Percentiles rank a stretch among this genome's conserved stretches.
Conservation (phyloP, 306 rosid species). For the Ammopiptanthus mongolicus region DNA sequence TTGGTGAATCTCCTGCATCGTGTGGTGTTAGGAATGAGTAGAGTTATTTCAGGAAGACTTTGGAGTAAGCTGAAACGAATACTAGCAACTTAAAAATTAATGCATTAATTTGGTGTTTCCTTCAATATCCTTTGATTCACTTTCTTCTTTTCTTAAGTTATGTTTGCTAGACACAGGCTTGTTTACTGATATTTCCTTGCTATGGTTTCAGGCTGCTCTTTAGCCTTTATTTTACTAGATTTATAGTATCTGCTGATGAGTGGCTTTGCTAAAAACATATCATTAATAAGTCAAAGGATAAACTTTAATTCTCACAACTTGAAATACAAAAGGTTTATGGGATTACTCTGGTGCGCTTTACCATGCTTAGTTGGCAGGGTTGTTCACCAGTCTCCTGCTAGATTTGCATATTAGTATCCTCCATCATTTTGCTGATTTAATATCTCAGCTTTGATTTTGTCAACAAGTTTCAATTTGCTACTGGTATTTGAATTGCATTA, state of each 20-base stretch:
- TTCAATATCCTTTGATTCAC: background rate
- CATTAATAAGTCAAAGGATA: background rate
- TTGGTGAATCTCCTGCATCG: slow-evolving; percentile 5
- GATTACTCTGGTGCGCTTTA: too few relatives aligned
- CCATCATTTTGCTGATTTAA: too few relatives aligned
- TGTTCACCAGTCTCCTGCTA: too few relatives aligned
- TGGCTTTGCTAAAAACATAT: background rate
- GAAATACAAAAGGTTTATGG: too few relatives aligned
- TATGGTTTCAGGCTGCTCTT: too few relatives aligned
- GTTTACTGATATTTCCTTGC: too few relatives aligned
- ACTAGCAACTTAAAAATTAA: background rate
- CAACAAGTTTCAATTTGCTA: too few relatives aligned
- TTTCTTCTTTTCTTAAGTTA: background rate
- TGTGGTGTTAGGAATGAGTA: slow-evolving; percentile 7
- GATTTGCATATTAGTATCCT: too few relatives aligned
- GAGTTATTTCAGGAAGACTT: slow-evolving; percentile 15
- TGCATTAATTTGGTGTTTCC: background rate
- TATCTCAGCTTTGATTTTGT: too few relatives aligned
- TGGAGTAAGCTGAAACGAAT: background rate
- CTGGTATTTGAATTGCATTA: too few relatives aligned
- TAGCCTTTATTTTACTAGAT: background rate
- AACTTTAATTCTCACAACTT: background rate
- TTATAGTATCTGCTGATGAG: background rate
- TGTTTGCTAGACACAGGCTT: background rate
- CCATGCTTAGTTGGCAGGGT: too few relatives aligned